Evolutionary conservation across 177 flowering plant genomes (phyloP), one percentile per base, ranked within the genome.

Genomic region (Vitis hybrid): DNA sequence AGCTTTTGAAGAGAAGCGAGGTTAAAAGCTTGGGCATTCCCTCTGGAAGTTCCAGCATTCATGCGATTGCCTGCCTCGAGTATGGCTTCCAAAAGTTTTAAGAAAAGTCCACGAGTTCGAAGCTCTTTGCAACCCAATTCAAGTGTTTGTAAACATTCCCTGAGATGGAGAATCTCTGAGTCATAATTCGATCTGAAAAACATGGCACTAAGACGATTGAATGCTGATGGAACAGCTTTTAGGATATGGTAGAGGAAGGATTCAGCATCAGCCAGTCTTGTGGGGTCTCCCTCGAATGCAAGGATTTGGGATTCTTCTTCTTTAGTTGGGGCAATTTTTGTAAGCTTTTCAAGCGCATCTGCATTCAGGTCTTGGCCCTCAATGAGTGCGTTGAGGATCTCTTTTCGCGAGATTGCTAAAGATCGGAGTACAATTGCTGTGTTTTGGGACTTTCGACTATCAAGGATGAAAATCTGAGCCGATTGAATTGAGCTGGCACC

Each of bases 11-110:
- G 83, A n/a, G 99, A 75, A 8, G 87, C 81, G 9, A 95, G 88
- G 60, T 89, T 86, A 73, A 95, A 95, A 6, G 93, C 97, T 54
- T 87, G 90, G 3, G 96, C 99, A 73, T 91, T 85, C 6, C 99
- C 98, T 75, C 98, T 76, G 2, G 96, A 73, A 6, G 97, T 89
- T 56, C 99, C 99, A 14, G 91, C 97, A 72, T 93, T 93, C 89
- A 93, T 84, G 2, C 91, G 82, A 58, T 95, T 93, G 0, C 99
- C 99, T 10, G 99, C 92, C 72, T 91, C 91, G 62, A 95, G 96
- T n/a, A 91, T 73, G 2, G 99, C 96, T 74, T 93, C 96, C 0
- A 95, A 78, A 48, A 95, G 93, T 71, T 91, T 93, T 70, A 91
- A 62, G 74, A 95, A 89, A 2, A 95, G 77, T 13, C 93, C 91